A percentile compares a stretch with the other conserved stretches of the same genome.
These are phyloP conservation scores for Coccomyxa sp. DNA, from an alignment of 139 green algal genomes.

Conservation along the genomic window DNA sequence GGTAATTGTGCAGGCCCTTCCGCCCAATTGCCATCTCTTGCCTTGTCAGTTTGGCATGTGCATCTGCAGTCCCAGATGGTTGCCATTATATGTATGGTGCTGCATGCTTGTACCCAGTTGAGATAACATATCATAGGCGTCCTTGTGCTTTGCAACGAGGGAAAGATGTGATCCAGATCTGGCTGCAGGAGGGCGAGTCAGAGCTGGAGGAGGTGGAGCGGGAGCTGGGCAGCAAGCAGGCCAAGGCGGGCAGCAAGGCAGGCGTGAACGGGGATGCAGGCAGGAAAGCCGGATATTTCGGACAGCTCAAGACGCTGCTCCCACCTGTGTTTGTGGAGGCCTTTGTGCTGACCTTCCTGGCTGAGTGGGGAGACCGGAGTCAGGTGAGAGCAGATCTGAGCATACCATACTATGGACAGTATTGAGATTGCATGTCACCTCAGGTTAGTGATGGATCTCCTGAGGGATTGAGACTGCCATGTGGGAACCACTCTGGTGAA, in stretches of 20 bases:
- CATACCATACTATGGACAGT: too few species aligned
- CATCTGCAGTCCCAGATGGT: too few species aligned
- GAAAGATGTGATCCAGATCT: too few species aligned
- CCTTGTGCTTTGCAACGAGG: neutral
- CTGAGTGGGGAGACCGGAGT: slow-evolving; percentile 97
- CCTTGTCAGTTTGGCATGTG: too few species aligned
- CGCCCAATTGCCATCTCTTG: too few species aligned
- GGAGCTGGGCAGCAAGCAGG: slow-evolving; percentile 29
- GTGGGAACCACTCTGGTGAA: too few species aligned
- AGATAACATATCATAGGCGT: neutral
- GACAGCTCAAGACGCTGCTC: slow-evolving; percentile 40
- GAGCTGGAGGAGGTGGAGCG: slow-evolving; percentile 71
- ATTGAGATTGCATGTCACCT: too few species aligned
- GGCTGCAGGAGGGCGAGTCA: neutral
- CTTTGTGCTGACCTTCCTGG: slow-evolving; percentile 97
- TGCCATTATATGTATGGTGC: neutral
- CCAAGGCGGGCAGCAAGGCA: neutral
- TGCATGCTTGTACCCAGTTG: neutral
- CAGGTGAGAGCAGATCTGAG: slow-evolving; percentile 80
- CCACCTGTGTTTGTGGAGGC: slow-evolving; percentile 90
- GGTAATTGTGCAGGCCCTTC: too few species aligned
- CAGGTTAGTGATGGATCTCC: too few species aligned
- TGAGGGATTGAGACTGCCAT: too few species aligned
- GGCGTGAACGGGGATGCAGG: neutral
- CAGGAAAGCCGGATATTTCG: neutral